phyloP scores from a whole-genome alignment of 805 yeast species.

The Debaryomyces hansenii region DNA sequence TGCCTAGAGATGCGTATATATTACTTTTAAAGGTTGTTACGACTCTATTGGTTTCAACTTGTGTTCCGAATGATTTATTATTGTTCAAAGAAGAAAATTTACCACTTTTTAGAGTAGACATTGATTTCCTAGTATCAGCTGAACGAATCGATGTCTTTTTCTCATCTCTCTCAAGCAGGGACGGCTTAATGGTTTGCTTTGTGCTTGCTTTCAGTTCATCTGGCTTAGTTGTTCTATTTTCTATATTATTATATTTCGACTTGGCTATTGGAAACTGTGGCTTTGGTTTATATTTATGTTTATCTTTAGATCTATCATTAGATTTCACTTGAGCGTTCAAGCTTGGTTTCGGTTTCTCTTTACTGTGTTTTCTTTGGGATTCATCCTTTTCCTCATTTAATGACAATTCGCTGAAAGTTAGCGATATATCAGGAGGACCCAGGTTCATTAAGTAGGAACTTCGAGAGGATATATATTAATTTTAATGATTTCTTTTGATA shows the following conservation, averaged over 20 bases:
- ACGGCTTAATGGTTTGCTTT: no score
- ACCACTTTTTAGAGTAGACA: conserved; percentile 1
- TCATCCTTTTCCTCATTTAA: background rate
- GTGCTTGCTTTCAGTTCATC: no score
- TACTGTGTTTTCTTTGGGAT: background rate
- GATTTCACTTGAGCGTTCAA: no score
- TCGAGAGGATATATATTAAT: no score
- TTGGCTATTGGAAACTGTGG: no score
- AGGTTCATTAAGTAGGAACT: background rate
- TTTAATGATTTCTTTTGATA: no score
- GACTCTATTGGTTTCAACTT: background rate
- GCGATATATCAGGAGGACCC: background rate
- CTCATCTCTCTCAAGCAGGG: no score
- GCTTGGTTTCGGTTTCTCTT: background rate
- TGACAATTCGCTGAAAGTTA: background rate
- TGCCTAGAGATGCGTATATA: background rate
- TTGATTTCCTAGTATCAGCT: background rate
- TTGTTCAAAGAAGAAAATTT: conserved; percentile 1
- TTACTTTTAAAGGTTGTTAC: background rate
- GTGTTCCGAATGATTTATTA: background rate
- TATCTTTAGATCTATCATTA: no score
- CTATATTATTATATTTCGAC: no score
- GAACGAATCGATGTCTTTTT: background rate
- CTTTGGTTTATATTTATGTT: no score
- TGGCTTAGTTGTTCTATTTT: no score